These are phyloP conservation scores for Boletus subcaerulescens DNA, from an alignment of 768 basidiomycete species.

Conservation along the genomic window DNA sequence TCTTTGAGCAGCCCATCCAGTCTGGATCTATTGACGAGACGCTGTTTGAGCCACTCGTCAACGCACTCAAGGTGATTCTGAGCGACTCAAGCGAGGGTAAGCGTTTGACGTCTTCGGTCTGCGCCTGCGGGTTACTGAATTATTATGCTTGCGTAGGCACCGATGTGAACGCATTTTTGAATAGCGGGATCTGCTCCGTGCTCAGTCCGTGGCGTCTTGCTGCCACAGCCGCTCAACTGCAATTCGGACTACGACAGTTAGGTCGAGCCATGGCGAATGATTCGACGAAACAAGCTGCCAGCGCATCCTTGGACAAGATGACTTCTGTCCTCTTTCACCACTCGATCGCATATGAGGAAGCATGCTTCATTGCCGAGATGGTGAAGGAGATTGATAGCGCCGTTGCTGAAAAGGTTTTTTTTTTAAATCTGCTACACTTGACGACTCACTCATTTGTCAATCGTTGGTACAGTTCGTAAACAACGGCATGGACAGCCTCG, in stretches of 20 bases:
- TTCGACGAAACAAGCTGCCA: slow-evolving; percentile 48
- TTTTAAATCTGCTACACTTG: slow-evolving; percentile 20
- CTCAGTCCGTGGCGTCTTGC: slow-evolving; percentile 84
- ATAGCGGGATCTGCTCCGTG: slow-evolving; percentile 62
- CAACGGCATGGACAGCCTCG: slow-evolving; percentile 65
- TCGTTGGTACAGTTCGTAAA: slow-evolving; percentile 58
- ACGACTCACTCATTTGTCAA: background rate
- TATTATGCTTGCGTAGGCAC: slow-evolving; percentile 16
- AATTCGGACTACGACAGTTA: slow-evolving; percentile 71
- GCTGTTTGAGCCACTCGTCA: slow-evolving; percentile 60
- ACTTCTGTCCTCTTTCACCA: slow-evolving; percentile 67
- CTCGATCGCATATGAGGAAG: slow-evolving; percentile 74
- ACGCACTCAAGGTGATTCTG: slow-evolving; percentile 64
- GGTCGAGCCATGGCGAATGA: slow-evolving; percentile 65
- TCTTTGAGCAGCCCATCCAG: slow-evolving; percentile 63
- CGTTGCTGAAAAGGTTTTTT: slow-evolving; percentile 66
- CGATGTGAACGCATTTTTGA: slow-evolving; percentile 49
- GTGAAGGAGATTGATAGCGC: slow-evolving; percentile 61
- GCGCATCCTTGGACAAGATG: slow-evolving; percentile 61
- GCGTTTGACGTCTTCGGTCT: background rate
- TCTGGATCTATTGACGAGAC: slow-evolving; percentile 46
- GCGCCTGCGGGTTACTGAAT: background rate
- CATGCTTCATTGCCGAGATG: slow-evolving; percentile 83
- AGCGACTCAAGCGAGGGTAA: slow-evolving; percentile 61
- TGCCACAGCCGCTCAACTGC: slow-evolving; percentile 76